phyloP scores from a whole-genome alignment of 352 stramenopile genomes.

The Blastocystis sp. region DNA sequence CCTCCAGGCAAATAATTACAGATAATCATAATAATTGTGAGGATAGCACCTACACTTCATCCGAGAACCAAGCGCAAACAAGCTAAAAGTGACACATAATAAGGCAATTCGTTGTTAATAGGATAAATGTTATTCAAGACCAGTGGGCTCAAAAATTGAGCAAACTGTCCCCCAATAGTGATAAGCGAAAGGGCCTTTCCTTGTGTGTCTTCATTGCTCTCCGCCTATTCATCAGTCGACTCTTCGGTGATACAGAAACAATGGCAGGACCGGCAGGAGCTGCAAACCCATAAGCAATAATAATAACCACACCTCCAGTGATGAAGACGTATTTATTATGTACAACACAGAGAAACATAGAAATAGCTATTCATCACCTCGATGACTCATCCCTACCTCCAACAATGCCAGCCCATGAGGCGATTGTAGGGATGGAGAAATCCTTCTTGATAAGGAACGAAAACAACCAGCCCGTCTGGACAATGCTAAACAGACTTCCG shows the following conservation, averaged over 20 bases:
- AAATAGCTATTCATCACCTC: not conserved
- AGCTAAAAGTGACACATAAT: constrained; percentile 12
- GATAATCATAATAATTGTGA: constrained; percentile 25
- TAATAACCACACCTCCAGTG: constrained; percentile 22
- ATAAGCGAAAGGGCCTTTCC: constrained; percentile 37
- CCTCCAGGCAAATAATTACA: constrained; percentile 48
- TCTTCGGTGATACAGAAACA: not conserved
- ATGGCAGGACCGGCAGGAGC: constrained; percentile 10
- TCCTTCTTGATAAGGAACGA: constrained; percentile 44
- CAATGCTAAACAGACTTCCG: constrained; percentile 10
- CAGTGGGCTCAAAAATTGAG: constrained; percentile 18
- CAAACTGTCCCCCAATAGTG: constrained; percentile 18
- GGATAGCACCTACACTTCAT: not conserved
- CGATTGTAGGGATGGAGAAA: constrained; percentile 43
- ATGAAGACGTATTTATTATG: not conserved
- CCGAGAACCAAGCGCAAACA: not conserved
- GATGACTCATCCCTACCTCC: not conserved
- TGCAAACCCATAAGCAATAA: constrained; percentile 49
- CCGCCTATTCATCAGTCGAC: constrained; percentile 1
- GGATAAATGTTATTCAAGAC: constrained; percentile 59
- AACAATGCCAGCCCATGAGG: constrained; percentile 18
- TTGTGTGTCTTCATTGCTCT: constrained; percentile 30
- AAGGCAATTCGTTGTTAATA: constrained; percentile 31
- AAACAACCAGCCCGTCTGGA: constrained; percentile 51
- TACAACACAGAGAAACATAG: not conserved